Evolutionary conservation across 495 filamentous ascomycete species (phyloP), one percentile per base, ranked within the genome.

Genomic region (Aspergillus biplanus): DNA sequence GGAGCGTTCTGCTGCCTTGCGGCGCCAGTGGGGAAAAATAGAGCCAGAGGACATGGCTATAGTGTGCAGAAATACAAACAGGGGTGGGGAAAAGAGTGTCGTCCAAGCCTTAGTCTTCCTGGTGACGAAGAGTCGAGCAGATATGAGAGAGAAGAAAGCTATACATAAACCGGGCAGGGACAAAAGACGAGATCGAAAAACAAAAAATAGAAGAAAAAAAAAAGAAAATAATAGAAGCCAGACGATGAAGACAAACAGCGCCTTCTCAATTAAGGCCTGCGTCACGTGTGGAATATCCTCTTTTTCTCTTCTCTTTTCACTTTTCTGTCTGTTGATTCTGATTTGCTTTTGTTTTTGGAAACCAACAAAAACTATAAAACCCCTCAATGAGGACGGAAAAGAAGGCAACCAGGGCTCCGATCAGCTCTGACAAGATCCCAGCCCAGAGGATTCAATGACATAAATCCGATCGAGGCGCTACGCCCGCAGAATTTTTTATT

Each of bases 21-120:
- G 69, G 34, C 64, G 64, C 69, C 69, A 71, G 69, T 67, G 71
- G 64, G 66, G 66, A 58, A 73, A 71, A 56, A 66, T 48, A 56
- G 67, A 67, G 47, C 64, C 52, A 53, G 63, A 70, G 44, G 69
- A 63, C 63, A 67, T 69, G 54, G 52, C 37, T 54, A 54, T 55
- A 53, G 55, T 47, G 42, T 27, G 64, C 39, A 35, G 33, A 33
- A 11, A 5, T 6, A 9, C 55, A 52, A 48, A 33, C 46, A 35
- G 21, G 53, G 48, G 33, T n/a, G 27, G 39, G 34, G 5, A 27
- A 46, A 59, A 13, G 47, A 54, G 32, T 15, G 39, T 11, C n/a
- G 39, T 44, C 8, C 39, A 13, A 42, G 37, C 27, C 46, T 47
- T 11, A 42, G 3, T 50, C 35, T 32, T 56, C 6, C 1, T 31